Conservation (phyloP, 208 protist genomes). For the Leptomonas pyrrhocoris region DNA sequence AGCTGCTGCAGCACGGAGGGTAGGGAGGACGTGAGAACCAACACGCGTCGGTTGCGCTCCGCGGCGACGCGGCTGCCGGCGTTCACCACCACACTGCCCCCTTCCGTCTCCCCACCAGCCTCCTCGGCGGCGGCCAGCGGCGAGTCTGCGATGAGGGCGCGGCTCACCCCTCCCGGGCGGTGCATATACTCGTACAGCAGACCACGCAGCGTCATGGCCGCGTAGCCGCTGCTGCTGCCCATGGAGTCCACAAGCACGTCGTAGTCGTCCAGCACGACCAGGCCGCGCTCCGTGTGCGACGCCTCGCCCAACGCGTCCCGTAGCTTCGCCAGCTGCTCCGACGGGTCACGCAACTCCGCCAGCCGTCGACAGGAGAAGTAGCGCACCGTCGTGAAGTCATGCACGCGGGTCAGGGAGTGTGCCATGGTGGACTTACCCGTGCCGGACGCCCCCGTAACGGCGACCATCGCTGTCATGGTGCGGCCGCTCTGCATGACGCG, state of each 20-base stretch:
- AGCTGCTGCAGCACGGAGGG: slow-evolving; percentile 16
- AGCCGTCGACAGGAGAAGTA: slow-evolving; percentile 47
- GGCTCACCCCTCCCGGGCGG: slow-evolving; percentile 30
- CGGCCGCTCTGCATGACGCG: slow-evolving; percentile 46
- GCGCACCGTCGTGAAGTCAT: slow-evolving; percentile 36
- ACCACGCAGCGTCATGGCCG: slow-evolving; percentile 20
- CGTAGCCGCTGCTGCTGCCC: slow-evolving; percentile 11
- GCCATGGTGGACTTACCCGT: slow-evolving; percentile 72
- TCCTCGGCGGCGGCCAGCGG: slow-evolving; percentile 21
- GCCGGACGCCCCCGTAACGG: slow-evolving; percentile 58
- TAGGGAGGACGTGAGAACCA: slow-evolving; percentile 35
- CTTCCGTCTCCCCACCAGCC: slow-evolving; percentile 13
- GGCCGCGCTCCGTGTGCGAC: slow-evolving; percentile 87
- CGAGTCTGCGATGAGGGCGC: slow-evolving; percentile 17
- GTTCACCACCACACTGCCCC: slow-evolving; percentile 18
- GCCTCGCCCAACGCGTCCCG: slow-evolving; percentile 94
- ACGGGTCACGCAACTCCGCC: slow-evolving; percentile 34
- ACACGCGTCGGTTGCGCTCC: slow-evolving; percentile 29
- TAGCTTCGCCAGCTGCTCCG: slow-evolving; percentile 56
- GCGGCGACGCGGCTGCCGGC: slow-evolving; percentile 19
- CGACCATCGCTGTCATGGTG: slow-evolving; percentile 41
- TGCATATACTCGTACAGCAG: slow-evolving; percentile 47
- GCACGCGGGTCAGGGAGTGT: slow-evolving; percentile 36
- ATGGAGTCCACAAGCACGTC: slow-evolving; percentile 76
- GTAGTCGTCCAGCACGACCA: slow-evolving; percentile 97